Evolutionary conservation across 2,329 filamentous ascomycete genomes (phyloP).

Genomic region (Sarocladium oryzae): DNA sequence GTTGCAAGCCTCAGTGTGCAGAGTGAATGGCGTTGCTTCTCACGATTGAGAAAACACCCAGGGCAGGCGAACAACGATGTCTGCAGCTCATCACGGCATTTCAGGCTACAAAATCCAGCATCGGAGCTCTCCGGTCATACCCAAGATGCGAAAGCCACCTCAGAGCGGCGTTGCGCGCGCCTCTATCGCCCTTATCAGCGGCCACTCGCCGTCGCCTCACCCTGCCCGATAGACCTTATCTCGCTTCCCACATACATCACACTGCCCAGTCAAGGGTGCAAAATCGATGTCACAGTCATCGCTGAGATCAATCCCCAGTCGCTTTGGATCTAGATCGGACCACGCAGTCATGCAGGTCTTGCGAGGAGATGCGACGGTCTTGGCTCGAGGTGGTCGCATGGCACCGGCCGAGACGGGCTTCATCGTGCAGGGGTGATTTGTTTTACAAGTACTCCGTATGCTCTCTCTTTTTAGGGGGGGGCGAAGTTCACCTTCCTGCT

Average conservation of each 20-base stretch:
- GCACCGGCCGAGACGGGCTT: neutral
- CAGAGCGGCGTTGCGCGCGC: neutral
- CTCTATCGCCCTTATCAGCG: neutral
- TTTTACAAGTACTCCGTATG: too few species aligned
- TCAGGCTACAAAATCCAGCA: neutral
- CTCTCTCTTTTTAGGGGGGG: too few species aligned
- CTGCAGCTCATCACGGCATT: too few species aligned
- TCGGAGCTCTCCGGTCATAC: neutral
- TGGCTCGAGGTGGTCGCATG: neutral
- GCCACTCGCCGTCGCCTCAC: neutral
- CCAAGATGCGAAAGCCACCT: neutral
- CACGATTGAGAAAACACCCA: too few species aligned
- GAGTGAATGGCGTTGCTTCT: too few species aligned
- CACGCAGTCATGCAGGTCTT: neutral
- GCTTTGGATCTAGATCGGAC: neutral
- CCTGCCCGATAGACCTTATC: neutral
- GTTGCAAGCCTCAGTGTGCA: too few species aligned
- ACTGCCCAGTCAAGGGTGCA: neutral
- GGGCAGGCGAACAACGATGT: too few species aligned
- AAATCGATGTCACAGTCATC: too few species aligned
- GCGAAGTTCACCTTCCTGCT: too few species aligned
- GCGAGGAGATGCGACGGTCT: neutral
- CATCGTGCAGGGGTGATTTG: neutral
- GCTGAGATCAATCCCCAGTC: too few species aligned
- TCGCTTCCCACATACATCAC: neutral